Conservation (phyloP, 257 asterid genomes). For the Gentiana macrophylla region DNA sequence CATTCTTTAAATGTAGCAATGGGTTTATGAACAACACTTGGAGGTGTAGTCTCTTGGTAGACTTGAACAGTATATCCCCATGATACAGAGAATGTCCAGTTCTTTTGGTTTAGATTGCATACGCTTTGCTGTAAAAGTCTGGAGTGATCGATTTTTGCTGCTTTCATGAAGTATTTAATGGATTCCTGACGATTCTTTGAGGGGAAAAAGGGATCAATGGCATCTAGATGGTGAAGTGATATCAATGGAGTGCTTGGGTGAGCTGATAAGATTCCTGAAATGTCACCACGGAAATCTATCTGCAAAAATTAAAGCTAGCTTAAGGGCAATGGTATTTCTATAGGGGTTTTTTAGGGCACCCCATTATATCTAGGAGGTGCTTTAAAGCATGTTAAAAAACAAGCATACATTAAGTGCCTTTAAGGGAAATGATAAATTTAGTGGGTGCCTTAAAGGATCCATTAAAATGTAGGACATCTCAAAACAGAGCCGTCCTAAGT, state of each 20-base stretch:
- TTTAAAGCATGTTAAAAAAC: no score
- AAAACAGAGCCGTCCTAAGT: no score
- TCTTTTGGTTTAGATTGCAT: constrained; percentile 25
- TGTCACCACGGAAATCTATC: constrained; percentile 21
- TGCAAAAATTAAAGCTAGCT: not conserved
- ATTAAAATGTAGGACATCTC: no score
- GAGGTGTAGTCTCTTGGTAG: constrained; percentile 24
- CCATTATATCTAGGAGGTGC: no score
- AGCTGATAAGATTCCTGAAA: constrained; percentile 27
- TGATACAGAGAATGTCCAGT: constrained; percentile 35
- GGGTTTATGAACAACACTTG: constrained; percentile 25
- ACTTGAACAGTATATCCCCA: constrained; percentile 48
- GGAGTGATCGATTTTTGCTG: constrained; percentile 24
- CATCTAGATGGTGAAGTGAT: constrained; percentile 44
- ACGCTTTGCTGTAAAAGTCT: constrained; percentile 34
- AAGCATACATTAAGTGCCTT: no score
- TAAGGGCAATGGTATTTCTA: no score
- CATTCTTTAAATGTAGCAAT: constrained; percentile 13
- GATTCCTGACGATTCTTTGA: constrained; percentile 21
- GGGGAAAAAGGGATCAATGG: constrained; percentile 38
- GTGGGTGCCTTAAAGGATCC: no score
- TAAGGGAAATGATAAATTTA: no score
- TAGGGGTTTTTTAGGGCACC: no score
- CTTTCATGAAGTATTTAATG: constrained; percentile 25
- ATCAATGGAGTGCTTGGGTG: constrained; percentile 35